Percentiles rank a stretch among this genome's conserved stretches.
These are phyloP conservation scores for Mycena chlorophos DNA, from an alignment of 768 basidiomycete species.

Conservation along the genomic window DNA sequence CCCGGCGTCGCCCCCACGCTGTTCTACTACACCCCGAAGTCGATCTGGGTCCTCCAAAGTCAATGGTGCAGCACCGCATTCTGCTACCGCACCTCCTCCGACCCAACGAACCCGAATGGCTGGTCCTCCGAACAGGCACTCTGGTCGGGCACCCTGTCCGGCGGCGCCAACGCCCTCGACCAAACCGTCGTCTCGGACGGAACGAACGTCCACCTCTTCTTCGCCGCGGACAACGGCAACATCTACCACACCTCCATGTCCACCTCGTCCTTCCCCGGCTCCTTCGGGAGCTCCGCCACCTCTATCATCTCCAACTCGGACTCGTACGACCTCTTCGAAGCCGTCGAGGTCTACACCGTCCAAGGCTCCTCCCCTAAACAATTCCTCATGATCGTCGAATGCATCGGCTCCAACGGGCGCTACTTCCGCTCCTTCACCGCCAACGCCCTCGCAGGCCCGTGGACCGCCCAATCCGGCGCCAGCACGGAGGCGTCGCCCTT, in stretches of 20 bases:
- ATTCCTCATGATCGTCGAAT: slow-evolving; percentile 19
- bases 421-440: slow-evolving; percentile 23
- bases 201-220: slow-evolving; percentile 21
- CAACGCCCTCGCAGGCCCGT: slow-evolving; percentile 14
- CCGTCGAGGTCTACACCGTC: slow-evolving; percentile 16
- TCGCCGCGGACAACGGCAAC: slow-evolving; percentile 16
- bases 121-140: slow-evolving; percentile 7
- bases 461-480: slow-evolving; percentile 7
- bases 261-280: slow-evolving; percentile 10
- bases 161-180: slow-evolving; percentile 11
- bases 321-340: slow-evolving; percentile 20
- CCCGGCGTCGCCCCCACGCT: slow-evolving; percentile 13
- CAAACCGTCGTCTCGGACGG: slow-evolving; percentile 16
- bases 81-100: slow-evolving; percentile 10
- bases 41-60: slow-evolving; percentile 8
- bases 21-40: slow-evolving; percentile 10
- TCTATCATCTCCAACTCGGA: slow-evolving; percentile 2
- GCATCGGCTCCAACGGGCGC: slow-evolving; percentile 17
- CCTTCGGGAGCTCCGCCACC: slow-evolving; percentile 4
- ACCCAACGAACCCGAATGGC: slow-evolving; percentile 16
- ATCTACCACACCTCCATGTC: slow-evolving; percentile 19
- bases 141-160: slow-evolving; percentile 4
- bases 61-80: slow-evolving; percentile 13
- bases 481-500: slow-evolving; percentile 17
- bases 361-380: slow-evolving; percentile 11